Evolutionary conservation across 1,139 yeast genomes (phyloP).

Genomic region (Diutina sp.): DNA sequence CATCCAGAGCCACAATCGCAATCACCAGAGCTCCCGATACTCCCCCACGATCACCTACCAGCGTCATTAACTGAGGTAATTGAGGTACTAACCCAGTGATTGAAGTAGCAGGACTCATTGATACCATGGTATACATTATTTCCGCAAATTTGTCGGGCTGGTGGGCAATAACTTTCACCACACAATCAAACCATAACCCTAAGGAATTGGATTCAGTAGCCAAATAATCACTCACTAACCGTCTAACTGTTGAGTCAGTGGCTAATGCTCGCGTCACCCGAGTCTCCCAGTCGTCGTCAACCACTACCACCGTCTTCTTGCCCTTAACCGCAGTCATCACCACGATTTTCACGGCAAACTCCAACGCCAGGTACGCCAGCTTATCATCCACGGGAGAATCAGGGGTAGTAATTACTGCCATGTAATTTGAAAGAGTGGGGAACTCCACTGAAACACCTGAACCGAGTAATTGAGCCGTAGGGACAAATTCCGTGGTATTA

Average conservation of each 20-base stretch:
- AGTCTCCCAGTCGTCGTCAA: slow-evolving; percentile 67
- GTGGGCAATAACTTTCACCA: slow-evolving; percentile 7
- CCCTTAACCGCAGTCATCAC: slow-evolving; percentile 51
- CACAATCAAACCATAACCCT: slow-evolving; percentile 17
- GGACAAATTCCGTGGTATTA: slow-evolving; percentile 21
- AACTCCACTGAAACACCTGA: slow-evolving; percentile 14
- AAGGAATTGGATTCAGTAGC: slow-evolving; percentile 10
- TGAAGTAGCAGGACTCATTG: slow-evolving; percentile 21
- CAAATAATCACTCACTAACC: slow-evolving; percentile 18
- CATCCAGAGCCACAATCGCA: neutral
- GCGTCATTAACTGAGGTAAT: neutral
- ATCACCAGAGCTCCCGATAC: neutral
- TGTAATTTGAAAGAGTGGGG: slow-evolving; percentile 9
- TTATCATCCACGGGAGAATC: neutral
- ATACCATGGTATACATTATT: slow-evolving; percentile 2
- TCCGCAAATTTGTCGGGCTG: slow-evolving; percentile 6
- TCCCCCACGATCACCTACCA: neutral
- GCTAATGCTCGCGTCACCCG: slow-evolving; percentile 64
- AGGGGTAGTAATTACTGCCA: neutral
- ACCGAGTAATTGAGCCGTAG: slow-evolving; percentile 29
- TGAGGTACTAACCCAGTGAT: slow-evolving; percentile 8
- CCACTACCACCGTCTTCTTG: slow-evolving; percentile 40
- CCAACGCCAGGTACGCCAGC: neutral
- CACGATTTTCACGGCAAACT: slow-evolving; percentile 38
- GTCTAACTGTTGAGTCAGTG: slow-evolving; percentile 41